Conservation (phyloP, 306 rosid genomes). For the Gastrolobium villosum region DNA sequence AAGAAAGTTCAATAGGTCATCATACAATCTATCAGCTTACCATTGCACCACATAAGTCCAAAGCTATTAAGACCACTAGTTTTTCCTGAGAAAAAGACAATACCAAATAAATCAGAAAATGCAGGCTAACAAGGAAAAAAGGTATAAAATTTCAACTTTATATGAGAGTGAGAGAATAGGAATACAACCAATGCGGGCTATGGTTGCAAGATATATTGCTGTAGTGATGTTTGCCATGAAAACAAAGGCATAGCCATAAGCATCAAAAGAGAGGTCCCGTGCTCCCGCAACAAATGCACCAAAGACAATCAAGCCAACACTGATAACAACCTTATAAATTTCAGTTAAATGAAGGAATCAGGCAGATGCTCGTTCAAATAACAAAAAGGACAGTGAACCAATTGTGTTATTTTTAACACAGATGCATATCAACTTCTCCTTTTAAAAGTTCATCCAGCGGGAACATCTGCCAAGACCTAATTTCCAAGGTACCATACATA, state of each 20-base stretch:
- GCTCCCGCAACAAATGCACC: slow-evolving; percentile 98
- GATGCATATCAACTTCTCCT: slow-evolving; percentile 25
- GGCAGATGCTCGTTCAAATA: slow-evolving; percentile 54
- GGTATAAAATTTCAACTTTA: slow-evolving; percentile 26
- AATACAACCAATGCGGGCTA: slow-evolving; percentile 84
- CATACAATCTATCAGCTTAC: slow-evolving; percentile 56
- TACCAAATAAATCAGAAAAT: slow-evolving; percentile 41
- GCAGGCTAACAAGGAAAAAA: slow-evolving; percentile 35
- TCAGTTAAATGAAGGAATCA: slow-evolving; percentile 79
- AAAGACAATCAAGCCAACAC: slow-evolving; percentile 91
- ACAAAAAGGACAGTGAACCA: slow-evolving; percentile 26
- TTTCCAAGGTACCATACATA: not conserved
- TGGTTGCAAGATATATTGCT: slow-evolving; percentile 95
- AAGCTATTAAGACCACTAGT: slow-evolving; percentile 97
- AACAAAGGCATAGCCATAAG: slow-evolving; percentile 86
- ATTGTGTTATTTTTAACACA: slow-evolving; percentile 29
- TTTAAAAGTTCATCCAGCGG: slow-evolving; percentile 27
- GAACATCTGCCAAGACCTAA: slow-evolving; percentile 1
- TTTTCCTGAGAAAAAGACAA: slow-evolving; percentile 71
- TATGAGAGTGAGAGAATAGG: slow-evolving; percentile 40
- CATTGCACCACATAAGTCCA: slow-evolving; percentile 99
- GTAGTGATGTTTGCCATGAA: slow-evolving; percentile 88
- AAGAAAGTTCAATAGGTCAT: slow-evolving; percentile 32
- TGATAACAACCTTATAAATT: slow-evolving; percentile 82
- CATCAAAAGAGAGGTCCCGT: slow-evolving; percentile 90